Percentiles rank a stretch among this genome's conserved stretches.
phyloP scores from a whole-genome alignment of 108 stramenopile genomes.

The Mayamaea pseudoterrestris region DNA sequence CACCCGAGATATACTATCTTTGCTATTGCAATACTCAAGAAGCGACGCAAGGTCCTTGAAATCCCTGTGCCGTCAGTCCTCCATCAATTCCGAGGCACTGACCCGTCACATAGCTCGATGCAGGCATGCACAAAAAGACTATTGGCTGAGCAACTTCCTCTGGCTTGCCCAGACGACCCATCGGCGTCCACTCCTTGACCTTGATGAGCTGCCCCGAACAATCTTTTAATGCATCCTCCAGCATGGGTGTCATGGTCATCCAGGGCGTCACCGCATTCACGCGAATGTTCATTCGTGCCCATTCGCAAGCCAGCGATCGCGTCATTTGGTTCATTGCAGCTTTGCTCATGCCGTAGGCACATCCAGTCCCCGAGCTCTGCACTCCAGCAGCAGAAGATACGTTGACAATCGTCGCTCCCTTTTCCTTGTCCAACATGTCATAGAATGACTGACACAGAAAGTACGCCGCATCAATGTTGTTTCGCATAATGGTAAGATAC shows the following conservation, averaged over 20 bases:
- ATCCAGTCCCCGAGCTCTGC: conserved; percentile 61
- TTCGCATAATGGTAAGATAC: conserved; percentile 50
- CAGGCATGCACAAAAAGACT: conserved; percentile 85
- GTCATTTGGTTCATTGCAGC: conserved; percentile 81
- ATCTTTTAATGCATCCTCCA: conserved; percentile 44
- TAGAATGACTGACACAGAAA: conserved; percentile 32
- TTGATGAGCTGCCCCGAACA: conserved; percentile 43
- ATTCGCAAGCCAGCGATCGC: conserved; percentile 66
- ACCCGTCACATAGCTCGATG: conserved; percentile 89
- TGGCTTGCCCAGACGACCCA: conserved; percentile 41
- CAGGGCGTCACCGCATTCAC: conserved; percentile 82
- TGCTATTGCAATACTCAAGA: background rate
- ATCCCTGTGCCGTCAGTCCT: conserved; percentile 77
- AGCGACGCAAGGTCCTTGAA: conserved; percentile 48
- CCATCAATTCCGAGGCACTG: conserved; percentile 92
- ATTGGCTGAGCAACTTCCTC: conserved; percentile 77
- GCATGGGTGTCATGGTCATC: conserved; percentile 84
- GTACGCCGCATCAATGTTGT: conserved; percentile 68
- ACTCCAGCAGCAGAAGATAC: conserved; percentile 78
- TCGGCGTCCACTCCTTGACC: conserved; percentile 61
- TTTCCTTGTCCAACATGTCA: conserved; percentile 15
- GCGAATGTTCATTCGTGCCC: conserved; percentile 67
- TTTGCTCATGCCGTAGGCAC: conserved; percentile 78
- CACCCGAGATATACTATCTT: too few relatives aligned
- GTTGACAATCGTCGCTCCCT: conserved; percentile 71